Conservation (phyloP, 441 rosid genomes). For the Gossypium schwendimanii region DNA sequence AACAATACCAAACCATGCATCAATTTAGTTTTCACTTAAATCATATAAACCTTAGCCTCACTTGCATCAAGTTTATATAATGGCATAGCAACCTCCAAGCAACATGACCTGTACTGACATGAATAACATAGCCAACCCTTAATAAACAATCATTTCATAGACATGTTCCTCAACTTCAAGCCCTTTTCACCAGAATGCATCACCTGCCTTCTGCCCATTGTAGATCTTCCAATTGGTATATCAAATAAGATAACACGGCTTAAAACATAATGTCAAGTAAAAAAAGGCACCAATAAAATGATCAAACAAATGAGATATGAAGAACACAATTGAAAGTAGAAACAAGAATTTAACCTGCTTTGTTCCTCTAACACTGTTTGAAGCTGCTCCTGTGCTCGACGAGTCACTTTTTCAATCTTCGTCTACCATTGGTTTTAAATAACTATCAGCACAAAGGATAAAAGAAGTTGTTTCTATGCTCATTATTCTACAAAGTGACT, state of each 20-base stretch:
- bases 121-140: neutral
- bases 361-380: slow-evolving; percentile 92
- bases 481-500: slow-evolving; percentile 2
- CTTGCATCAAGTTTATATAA: neutral
- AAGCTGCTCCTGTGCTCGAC: slow-evolving; percentile 95
- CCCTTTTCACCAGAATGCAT: neutral
- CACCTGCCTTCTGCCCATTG: neutral
- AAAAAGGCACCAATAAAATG: neutral
- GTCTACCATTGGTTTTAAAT: slow-evolving; percentile 39
- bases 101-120: neutral
- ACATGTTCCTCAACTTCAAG: neutral
- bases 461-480: neutral
- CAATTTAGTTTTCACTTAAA: neutral
- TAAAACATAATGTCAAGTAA: neutral
- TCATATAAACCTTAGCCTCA: neutral
- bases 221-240: neutral
- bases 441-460: slow-evolving; percentile 13
- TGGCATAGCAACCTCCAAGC: neutral
- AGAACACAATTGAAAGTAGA: slow-evolving; percentile 6
- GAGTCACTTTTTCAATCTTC: slow-evolving; percentile 93
- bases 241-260: neutral
- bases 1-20: neutral
- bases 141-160: neutral
- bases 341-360: slow-evolving; percentile 59
- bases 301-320: slow-evolving; percentile 6